A percentile compares a stretch with the other conserved stretches of the same genome.
Conservation (phyloP, 2,329 filamentous ascomycete genomes). For the Helotiales sp. region DNA sequence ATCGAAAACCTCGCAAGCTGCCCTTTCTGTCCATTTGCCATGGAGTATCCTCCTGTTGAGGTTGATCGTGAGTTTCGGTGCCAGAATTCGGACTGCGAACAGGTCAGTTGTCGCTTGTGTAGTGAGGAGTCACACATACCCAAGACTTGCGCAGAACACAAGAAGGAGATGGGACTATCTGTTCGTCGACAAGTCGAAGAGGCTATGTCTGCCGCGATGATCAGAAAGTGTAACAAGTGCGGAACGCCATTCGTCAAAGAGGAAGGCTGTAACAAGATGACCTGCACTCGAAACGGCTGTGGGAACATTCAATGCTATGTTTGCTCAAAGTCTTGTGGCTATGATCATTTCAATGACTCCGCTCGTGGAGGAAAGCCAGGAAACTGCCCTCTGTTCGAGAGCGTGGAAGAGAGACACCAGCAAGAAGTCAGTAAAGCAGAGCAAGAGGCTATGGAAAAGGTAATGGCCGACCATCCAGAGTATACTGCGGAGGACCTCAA, state of each 20-base stretch:
- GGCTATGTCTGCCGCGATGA: slow-evolving; percentile 77
- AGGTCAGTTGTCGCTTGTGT: slow-evolving; percentile 68
- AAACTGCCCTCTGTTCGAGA: slow-evolving; percentile 70
- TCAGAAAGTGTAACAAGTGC: slow-evolving; percentile 73
- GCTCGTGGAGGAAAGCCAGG: slow-evolving; percentile 46
- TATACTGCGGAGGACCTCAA: slow-evolving; percentile 58
- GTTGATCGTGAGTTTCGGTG: slow-evolving; percentile 74
- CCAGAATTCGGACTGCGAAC: slow-evolving; percentile 62
- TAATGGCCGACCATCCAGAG: slow-evolving; percentile 59
- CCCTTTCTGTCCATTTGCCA: slow-evolving; percentile 81
- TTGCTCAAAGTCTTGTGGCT: slow-evolving; percentile 65
- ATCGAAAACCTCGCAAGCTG: slow-evolving; percentile 74
- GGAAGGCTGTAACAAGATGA: slow-evolving; percentile 82
- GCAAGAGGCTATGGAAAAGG: slow-evolving; percentile 52
- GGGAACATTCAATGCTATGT: slow-evolving; percentile 64
- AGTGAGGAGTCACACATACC: slow-evolving; percentile 69
- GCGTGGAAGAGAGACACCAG: slow-evolving; percentile 57
- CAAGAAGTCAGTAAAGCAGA: slow-evolving; percentile 64
- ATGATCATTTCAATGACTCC: slow-evolving; percentile 68
- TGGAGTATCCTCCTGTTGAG: slow-evolving; percentile 67
- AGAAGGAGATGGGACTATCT: slow-evolving; percentile 57
- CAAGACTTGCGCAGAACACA: slow-evolving; percentile 67
- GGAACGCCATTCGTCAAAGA: slow-evolving; percentile 71
- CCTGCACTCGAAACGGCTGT: slow-evolving; percentile 58
- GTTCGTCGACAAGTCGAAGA: slow-evolving; percentile 73